These are phyloP conservation scores for Przewalskia tangutica DNA, from an alignment of 257 asterid genomes.

Conservation along the genomic window DNA sequence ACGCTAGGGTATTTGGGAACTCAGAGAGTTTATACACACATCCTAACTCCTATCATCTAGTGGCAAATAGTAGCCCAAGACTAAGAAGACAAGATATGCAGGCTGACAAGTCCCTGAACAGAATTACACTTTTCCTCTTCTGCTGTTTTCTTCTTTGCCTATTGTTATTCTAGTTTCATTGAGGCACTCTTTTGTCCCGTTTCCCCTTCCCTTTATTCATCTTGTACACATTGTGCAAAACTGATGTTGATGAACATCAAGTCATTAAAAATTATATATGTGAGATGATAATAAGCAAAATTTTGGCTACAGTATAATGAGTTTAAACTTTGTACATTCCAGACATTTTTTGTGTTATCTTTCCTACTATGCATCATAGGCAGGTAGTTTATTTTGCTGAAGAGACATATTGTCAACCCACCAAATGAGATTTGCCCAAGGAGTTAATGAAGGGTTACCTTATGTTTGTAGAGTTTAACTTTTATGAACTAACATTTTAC, in stretches of 20 bases:
- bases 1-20: constrained; percentile 59
- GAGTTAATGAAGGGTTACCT: too few relatives aligned
- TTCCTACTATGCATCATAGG: neutral
- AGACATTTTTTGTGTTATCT: neutral
- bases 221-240: constrained; percentile 24
- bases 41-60: constrained; percentile 55
- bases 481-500: too few relatives aligned
- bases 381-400: too few relatives aligned
- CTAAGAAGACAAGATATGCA: constrained; percentile 62
- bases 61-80: constrained; percentile 37
- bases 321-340: neutral
- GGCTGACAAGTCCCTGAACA: constrained; percentile 52
- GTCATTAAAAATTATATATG: neutral
- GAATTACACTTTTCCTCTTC: constrained; percentile 54
- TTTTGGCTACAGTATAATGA: neutral
- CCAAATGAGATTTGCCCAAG: too few relatives aligned
- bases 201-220: neutral
- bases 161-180: constrained; percentile 37
- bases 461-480: too few relatives aligned
- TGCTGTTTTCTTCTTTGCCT: constrained; percentile 55
- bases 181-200: neutral
- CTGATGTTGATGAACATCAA: neutral
- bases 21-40: constrained; percentile 43
- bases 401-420: too few relatives aligned
- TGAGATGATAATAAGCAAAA: neutral